Evolutionary conservation across 139 green algal genomes (phyloP).

Genomic region (Pleodorina starrii): DNA sequence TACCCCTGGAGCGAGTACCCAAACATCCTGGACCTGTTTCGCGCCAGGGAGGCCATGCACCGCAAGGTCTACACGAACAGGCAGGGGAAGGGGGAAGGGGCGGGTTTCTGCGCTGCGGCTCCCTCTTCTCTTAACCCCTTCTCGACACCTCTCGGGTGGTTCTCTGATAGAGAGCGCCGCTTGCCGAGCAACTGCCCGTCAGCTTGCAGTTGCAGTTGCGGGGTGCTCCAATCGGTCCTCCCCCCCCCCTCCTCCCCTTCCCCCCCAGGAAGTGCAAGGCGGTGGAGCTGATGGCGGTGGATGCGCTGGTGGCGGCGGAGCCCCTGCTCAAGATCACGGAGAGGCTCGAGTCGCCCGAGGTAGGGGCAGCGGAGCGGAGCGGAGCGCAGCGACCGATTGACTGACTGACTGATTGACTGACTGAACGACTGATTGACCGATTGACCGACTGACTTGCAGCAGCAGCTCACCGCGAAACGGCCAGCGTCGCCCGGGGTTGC

Average conservation of each 20-base stretch:
- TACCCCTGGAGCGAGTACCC: slow-evolving; percentile 86
- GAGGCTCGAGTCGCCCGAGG: slow-evolving; percentile 7
- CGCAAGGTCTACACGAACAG: slow-evolving; percentile 50
- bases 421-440: too few relatives aligned
- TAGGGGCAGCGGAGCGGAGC: too few relatives aligned
- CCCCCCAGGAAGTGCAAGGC: slow-evolving; percentile 61
- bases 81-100: background rate
- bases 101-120: background rate
- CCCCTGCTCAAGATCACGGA: slow-evolving; percentile 54
- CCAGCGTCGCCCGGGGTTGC: too few relatives aligned
- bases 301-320: slow-evolving; percentile 68
- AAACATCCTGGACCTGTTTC: slow-evolving; percentile 86
- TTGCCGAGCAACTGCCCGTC: too few relatives aligned
- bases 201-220: too few relatives aligned
- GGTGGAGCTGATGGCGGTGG: slow-evolving; percentile 76
- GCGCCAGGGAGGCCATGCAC: slow-evolving; percentile 80
- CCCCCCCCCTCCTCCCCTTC: background rate
- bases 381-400: too few relatives aligned
- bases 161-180: too few relatives aligned
- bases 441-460: too few relatives aligned
- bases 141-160: too few relatives aligned
- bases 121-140: too few relatives aligned
- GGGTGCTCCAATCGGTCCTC: background rate
- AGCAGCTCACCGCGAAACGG: too few relatives aligned
- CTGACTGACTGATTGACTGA: too few relatives aligned